A percentile compares a stretch with the other conserved stretches of the same genome.
Evolutionary conservation across 192 early-diverging fungal genomes (phyloP).

Genomic region (Funneliformis mosseae): DNA sequence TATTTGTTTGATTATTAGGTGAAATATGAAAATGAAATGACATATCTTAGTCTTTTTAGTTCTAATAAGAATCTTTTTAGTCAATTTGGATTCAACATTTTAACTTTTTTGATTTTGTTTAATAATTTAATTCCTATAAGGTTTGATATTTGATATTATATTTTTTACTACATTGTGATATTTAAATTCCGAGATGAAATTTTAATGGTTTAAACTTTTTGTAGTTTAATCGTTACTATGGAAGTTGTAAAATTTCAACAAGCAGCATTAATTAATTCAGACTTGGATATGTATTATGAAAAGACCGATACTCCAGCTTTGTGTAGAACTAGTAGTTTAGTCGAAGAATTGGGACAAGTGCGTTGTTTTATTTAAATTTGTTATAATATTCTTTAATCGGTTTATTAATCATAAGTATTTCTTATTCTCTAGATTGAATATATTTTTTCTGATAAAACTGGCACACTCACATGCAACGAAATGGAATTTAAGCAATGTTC

Average conservation of each 20-base stretch:
- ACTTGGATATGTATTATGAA: conserved; percentile 97
- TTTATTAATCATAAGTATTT: not conserved
- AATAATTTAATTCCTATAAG: conserved; percentile 99
- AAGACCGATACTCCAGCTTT: conserved; percentile 89
- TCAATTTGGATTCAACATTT: conserved; percentile 84
- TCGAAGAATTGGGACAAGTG: conserved; percentile 92
- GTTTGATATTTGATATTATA: conserved; percentile 37
- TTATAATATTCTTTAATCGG: not conserved
- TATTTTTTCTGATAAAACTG: conserved; percentile 97
- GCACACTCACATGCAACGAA: conserved; percentile 85
- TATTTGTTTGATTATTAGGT: conserved; percentile 36
- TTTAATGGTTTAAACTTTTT: conserved; percentile 29
- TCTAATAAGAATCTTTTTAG: conserved; percentile 33
- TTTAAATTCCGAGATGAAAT: too few species aligned
- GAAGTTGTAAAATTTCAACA: conserved; percentile 96
- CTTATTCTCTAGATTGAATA: conserved; percentile 76
- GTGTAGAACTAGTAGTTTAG: conserved; percentile 88
- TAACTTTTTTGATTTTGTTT: conserved; percentile 98
- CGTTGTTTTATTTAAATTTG: not conserved
- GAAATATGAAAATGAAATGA: conserved; percentile 46
- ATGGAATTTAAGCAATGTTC: conserved; percentile 90
- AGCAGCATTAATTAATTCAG: conserved; percentile 84
- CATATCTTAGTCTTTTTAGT: conserved; percentile 43
- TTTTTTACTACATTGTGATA: not conserved
- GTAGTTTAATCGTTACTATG: conserved; percentile 97